A percentile compares a stretch with the other conserved stretches of the same genome.
Conservation (phyloP, 305 asterid species). For the Euphrasia arctica region DNA sequence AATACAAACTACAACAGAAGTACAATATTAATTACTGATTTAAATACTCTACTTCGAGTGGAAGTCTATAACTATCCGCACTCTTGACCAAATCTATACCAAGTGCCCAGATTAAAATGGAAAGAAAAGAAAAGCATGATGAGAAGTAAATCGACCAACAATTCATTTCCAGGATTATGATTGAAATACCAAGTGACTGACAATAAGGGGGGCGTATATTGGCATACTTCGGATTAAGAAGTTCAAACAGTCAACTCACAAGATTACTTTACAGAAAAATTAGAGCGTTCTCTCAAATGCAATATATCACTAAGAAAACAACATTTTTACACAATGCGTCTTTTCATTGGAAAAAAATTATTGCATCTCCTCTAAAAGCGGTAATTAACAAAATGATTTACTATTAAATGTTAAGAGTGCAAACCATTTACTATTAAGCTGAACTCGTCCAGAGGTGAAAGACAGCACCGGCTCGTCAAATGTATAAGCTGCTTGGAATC, state of each 20-base stretch:
- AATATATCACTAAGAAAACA: not conserved
- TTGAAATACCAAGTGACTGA: slow-evolving; percentile 9
- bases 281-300: not conserved
- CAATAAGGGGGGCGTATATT: slow-evolving; percentile 5
- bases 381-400: slow-evolving; percentile 5
- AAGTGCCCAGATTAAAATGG: not conserved
- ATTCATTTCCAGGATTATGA: not conserved
- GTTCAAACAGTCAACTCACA: not conserved
- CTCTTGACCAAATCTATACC: not conserved
- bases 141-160: not conserved
- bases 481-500: slow-evolving; percentile 67
- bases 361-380: slow-evolving; percentile 12
- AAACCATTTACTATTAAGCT: slow-evolving; percentile 86
- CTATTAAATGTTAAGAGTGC: slow-evolving; percentile 26
- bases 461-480: slow-evolving; percentile 74
- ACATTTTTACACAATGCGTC: too few relatives aligned
- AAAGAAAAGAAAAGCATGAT: slow-evolving; percentile 8
- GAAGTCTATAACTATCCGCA: slow-evolving; percentile 3
- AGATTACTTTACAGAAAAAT: not conserved
- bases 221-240: not conserved
- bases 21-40: not conserved
- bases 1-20: slow-evolving; percentile 7
- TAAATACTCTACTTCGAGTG: not conserved
- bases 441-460: slow-evolving; percentile 57
- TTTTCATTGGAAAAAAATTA: not conserved